Evolutionary conservation across 2,329 filamentous ascomycete genomes (phyloP).

Genomic region (Ophiostoma pallidulum): DNA sequence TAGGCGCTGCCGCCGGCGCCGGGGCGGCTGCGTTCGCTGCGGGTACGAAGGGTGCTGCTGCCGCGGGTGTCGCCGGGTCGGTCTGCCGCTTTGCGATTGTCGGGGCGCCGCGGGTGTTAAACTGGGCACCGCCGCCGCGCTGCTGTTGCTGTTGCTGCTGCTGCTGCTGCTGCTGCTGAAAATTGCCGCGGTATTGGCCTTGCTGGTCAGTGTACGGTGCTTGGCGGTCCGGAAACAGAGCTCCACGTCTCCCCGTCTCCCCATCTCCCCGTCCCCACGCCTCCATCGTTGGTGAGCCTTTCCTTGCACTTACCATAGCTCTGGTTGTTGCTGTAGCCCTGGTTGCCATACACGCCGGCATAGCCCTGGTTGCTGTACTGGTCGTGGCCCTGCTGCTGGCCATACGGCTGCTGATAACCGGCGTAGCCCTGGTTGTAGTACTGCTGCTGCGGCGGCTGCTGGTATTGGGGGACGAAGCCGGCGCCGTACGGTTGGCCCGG

Average conservation of each 20-base stretch:
- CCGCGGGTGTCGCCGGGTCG: conserved; percentile 36
- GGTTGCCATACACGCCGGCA: conserved; percentile 13
- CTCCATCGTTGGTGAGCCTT: background rate
- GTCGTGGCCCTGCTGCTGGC: conserved; percentile 36
- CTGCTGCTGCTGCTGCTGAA: conserved; percentile 34
- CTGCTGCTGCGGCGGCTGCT: conserved; percentile 17
- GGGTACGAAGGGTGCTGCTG: conserved; percentile 24
- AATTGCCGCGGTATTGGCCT: conserved; percentile 35
- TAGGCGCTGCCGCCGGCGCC: conserved; percentile 31
- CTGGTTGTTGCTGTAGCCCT: conserved; percentile 22
- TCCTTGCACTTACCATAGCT: background rate
- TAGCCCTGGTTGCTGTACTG: conserved; percentile 33
- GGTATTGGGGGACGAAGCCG: conserved; percentile 31
- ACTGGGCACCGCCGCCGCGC: conserved; percentile 22
- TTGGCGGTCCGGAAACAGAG: no score
- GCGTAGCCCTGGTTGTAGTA: conserved; percentile 6
- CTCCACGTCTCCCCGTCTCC: no score
- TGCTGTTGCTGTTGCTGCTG: conserved; percentile 22
- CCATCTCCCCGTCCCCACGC: no score
- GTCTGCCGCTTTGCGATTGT: conserved; percentile 56
- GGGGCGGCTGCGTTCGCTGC: conserved; percentile 31
- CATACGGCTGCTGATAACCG: conserved; percentile 29
- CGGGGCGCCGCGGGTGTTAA: conserved; percentile 33
- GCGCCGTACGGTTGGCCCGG: conserved; percentile 49
- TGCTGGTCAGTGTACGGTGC: background rate